Conservation (phyloP, 2,329 filamentous ascomycete species). For the Curvularia verruculosa region DNA sequence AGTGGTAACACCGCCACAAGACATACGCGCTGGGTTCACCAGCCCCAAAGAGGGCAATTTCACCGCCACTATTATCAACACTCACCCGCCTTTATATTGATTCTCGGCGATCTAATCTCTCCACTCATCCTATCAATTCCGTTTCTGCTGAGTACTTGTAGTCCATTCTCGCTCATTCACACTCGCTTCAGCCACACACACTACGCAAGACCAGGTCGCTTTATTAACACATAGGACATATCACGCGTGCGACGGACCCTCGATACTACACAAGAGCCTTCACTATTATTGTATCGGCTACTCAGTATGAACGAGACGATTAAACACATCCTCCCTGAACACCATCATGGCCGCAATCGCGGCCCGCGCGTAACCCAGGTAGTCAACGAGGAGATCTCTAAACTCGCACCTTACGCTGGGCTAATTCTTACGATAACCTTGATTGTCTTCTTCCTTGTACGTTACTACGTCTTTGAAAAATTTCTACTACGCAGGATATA, state of each 20-base stretch:
- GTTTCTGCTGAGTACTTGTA: neutral
- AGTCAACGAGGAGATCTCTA: neutral
- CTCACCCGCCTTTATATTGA: neutral
- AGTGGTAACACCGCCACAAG: neutral
- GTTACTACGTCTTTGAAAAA: neutral
- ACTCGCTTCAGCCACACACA: neutral
- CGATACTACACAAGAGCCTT: neutral
- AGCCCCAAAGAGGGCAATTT: neutral
- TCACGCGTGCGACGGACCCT: neutral
- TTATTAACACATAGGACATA: neutral
- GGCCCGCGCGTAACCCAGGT: neutral
- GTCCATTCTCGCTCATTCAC: neutral
- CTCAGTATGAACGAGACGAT: neutral
- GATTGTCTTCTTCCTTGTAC: neutral
- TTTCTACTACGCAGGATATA: neutral
- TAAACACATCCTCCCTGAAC: neutral
- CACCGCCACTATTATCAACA: neutral
- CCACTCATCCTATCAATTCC: neutral
- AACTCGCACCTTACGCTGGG: neutral
- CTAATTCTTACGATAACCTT: neutral
- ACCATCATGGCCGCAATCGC: neutral
- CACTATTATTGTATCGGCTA: neutral
- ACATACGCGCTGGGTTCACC: neutral
- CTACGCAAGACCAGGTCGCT: neutral
- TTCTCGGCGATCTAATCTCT: neutral